These are phyloP conservation scores for Cystoderma amianthinum DNA, from an alignment of 768 basidiomycete species.

Conservation along the genomic window DNA sequence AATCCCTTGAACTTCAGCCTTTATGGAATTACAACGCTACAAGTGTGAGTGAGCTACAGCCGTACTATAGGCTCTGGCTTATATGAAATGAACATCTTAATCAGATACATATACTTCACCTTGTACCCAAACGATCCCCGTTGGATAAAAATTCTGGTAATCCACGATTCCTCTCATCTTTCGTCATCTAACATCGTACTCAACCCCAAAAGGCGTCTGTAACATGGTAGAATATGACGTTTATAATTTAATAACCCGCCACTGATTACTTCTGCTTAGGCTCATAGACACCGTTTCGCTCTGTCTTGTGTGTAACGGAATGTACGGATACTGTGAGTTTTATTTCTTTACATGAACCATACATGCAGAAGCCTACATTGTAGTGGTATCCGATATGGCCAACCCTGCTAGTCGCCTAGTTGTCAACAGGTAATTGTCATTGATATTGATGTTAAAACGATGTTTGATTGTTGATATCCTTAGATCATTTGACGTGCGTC, in stretches of 20 bases:
- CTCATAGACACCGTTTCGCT: not conserved
- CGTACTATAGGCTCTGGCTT: not conserved
- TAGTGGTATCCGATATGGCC: not conserved
- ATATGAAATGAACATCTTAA: not conserved
- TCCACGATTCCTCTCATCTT: not conserved
- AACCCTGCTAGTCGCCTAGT: not conserved
- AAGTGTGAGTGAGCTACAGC: not conserved
- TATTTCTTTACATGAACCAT: not conserved
- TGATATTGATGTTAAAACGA: not conserved
- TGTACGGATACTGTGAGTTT: not conserved
- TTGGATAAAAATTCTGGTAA: not conserved
- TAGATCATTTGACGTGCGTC: not conserved
- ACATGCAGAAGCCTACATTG: not conserved
- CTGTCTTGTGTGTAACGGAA: not conserved
- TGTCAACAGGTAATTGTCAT: not conserved
- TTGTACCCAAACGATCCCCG: not conserved
- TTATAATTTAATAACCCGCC: no score
- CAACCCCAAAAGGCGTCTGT: not conserved
- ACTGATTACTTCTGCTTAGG: not conserved
- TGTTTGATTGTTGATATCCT: not conserved
- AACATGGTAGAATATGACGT: not conserved
- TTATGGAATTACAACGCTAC: slow-evolving; percentile 1
- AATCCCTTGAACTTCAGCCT: not conserved
- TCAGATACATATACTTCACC: slow-evolving; percentile 1
- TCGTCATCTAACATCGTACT: not conserved